Evolutionary conservation across 2,329 filamentous ascomycete species (phyloP).

Genomic region (Lecanicillium sp.): DNA sequence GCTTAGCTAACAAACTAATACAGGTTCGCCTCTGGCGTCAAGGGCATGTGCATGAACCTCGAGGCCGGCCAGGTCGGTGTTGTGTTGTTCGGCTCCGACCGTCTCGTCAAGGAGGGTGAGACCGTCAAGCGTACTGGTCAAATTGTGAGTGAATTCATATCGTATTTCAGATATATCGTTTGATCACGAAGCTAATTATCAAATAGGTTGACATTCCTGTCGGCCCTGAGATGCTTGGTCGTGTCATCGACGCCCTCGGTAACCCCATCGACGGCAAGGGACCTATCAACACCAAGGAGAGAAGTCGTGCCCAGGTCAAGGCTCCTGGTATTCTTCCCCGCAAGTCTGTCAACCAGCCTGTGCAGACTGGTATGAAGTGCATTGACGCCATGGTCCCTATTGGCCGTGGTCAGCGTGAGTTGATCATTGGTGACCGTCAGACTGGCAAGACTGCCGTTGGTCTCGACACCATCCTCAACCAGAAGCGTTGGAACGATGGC

Average conservation of each 20-base stretch:
- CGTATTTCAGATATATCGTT: conserved; percentile 1
- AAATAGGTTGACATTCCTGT: conserved; percentile 89
- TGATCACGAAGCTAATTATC: not conserved
- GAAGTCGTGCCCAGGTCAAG: conserved; percentile 96
- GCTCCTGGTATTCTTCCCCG: conserved; percentile 96
- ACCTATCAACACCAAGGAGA: conserved; percentile 84
- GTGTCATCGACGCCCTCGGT: conserved; percentile 96
- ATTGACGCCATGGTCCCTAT: conserved; percentile 99
- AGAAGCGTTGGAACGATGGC: conserved; percentile 92
- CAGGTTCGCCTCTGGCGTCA: conserved; percentile 98
- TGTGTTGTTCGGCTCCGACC: conserved; percentile 99
- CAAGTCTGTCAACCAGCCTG: conserved; percentile 93
- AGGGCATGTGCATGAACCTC: conserved; percentile 99
- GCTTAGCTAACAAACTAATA: conserved; percentile 10
- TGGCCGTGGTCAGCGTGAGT: conserved; percentile 99
- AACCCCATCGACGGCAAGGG: conserved; percentile 99
- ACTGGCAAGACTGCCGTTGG: conserved; percentile 99
- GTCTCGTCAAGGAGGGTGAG: conserved; percentile 99
- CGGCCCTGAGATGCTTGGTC: conserved; percentile 84
- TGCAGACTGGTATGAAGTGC: conserved; percentile 99
- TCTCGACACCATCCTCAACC: conserved; percentile 97
- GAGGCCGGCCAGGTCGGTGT: conserved; percentile 99
- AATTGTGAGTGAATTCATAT: conserved; percentile 63
- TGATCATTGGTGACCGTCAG: conserved; percentile 99
- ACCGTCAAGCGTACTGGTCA: conserved; percentile 98